Evolutionary conservation across 768 basidiomycete genomes (phyloP), one percentile per base, ranked within the genome.

Genomic region (Tylopilus sp.): DNA sequence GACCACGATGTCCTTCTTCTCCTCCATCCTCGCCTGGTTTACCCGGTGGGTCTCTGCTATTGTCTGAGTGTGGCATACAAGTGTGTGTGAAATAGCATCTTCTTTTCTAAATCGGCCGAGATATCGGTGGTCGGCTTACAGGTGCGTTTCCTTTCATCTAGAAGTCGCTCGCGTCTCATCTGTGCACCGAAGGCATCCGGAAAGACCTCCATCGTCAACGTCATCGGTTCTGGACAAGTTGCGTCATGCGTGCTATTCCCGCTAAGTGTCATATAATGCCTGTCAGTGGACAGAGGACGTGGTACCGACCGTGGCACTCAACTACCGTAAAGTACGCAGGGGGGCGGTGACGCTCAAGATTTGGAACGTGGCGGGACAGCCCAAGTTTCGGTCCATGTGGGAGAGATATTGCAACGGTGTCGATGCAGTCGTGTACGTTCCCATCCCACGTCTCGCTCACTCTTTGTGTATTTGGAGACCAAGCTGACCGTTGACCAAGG

Each of bases 231-330:
- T n/a, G 88, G 87, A 58, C 88, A 89, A 74, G 88, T 61, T 47
- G 48, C 48, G 54, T 51, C n/a, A n/a, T n/a, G n/a, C n/a, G n/a
- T n/a, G n/a, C n/a, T n/a, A n/a, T n/a, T n/a, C n/a, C n/a, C n/a
- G n/a, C n/a, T n/a, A n/a, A n/a, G n/a, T n/a, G n/a, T n/a, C n/a
- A n/a, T n/a, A n/a, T n/a, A n/a, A n/a, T n/a, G n/a, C n/a, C n/a
- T n/a, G n/a, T n/a, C 69, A 95, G 83, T 97, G 91, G 88, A 91
- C 88, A 52, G 91, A 95, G 73, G 94, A 95, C 49, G 91, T 94
- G n/a, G 93, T 93, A 0, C 94, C 94, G 1, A 97, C 94, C 1
- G 88, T 97, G 20, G 91, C 93, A 7, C 95, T 93, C 75, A 94
- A 93, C 60, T 84, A 93, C 61, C 79, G 90, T 18, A 91, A 90